Evolutionary conservation across 2,329 filamentous ascomycete genomes (phyloP).

Genomic region (Colletotrichum somersetense): DNA sequence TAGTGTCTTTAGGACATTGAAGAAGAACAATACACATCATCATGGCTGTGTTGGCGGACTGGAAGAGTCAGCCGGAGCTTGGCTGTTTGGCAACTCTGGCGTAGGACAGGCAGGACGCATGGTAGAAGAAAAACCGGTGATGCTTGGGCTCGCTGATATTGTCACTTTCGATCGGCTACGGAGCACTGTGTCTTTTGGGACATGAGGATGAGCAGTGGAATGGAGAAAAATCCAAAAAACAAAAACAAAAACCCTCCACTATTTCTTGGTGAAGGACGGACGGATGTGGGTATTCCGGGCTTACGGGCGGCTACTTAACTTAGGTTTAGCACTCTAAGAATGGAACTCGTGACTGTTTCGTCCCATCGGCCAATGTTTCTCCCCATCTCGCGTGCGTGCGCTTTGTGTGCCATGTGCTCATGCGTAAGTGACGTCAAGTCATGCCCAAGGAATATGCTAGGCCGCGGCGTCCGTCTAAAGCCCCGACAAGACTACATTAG

Average conservation of each 20-base stretch:
- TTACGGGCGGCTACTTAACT: slow-evolving; percentile 25
- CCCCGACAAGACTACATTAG: too few relatives aligned
- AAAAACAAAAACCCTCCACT: slow-evolving; percentile 2
- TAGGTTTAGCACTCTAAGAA: slow-evolving; percentile 39
- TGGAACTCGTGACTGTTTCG: slow-evolving; percentile 40
- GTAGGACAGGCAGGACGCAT: slow-evolving; percentile 28
- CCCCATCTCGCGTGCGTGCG: neutral
- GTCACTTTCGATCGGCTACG: slow-evolving; percentile 30
- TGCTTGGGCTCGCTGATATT: slow-evolving; percentile 40
- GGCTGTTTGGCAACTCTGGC: slow-evolving; percentile 24
- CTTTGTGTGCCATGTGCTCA: neutral
- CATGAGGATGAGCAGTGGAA: slow-evolving; percentile 35
- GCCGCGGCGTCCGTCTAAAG: neutral
- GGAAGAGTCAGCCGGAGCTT: slow-evolving; percentile 13
- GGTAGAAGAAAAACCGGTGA: slow-evolving; percentile 6
- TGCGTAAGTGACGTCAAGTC: neutral
- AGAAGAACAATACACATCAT: slow-evolving; percentile 4
- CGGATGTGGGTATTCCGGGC: slow-evolving; percentile 30
- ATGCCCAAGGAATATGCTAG: neutral
- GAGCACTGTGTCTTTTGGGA: slow-evolving; percentile 38
- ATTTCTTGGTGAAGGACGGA: slow-evolving; percentile 35
- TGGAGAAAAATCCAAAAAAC: slow-evolving; percentile 3
- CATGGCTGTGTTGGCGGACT: slow-evolving; percentile 17
- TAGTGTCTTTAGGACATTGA: slow-evolving; percentile 5
- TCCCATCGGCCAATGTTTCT: slow-evolving; percentile 24